phyloP scores from a whole-genome alignment of 129 eudicot genomes.

The Tanacetum coccineum region DNA sequence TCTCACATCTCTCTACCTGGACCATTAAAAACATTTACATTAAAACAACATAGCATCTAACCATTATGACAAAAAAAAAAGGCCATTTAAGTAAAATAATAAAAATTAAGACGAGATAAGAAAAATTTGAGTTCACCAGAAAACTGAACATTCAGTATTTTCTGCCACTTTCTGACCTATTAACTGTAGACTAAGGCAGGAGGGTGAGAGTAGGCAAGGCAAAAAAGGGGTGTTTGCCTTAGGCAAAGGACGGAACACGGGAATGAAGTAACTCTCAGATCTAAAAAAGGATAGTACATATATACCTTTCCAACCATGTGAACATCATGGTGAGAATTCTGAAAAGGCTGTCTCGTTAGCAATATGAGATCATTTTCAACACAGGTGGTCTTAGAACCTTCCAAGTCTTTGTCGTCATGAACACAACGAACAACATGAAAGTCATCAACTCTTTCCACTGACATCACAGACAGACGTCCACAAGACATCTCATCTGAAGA shows the following conservation, averaged over 20 bases:
- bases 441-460: constrained; percentile 92
- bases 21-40: not conserved
- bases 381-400: constrained; percentile 49
- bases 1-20: constrained; percentile 90
- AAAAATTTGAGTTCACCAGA: too few species aligned
- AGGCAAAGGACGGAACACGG: too few species aligned
- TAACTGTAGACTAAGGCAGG: too few species aligned
- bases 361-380: constrained; percentile 77
- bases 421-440: constrained; percentile 92
- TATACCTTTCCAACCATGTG: constrained; percentile 90
- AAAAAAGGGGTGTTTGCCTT: too few species aligned
- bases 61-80: too few species aligned
- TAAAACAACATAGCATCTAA: not conserved
- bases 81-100: too few species aligned
- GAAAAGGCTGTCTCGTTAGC: constrained; percentile 68
- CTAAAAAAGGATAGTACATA: too few species aligned
- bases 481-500: constrained; percentile 70
- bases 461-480: constrained; percentile 84
- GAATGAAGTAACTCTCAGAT: constrained; percentile 3
- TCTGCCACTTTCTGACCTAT: too few species aligned
- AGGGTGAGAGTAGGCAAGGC: too few species aligned
- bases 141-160: too few species aligned
- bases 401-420: constrained; percentile 52
- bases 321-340: constrained; percentile 49
- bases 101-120: too few species aligned